These are phyloP conservation scores for Eucalyptus polybractea DNA, from an alignment of 345 rosid species.

Conservation along the genomic window DNA sequence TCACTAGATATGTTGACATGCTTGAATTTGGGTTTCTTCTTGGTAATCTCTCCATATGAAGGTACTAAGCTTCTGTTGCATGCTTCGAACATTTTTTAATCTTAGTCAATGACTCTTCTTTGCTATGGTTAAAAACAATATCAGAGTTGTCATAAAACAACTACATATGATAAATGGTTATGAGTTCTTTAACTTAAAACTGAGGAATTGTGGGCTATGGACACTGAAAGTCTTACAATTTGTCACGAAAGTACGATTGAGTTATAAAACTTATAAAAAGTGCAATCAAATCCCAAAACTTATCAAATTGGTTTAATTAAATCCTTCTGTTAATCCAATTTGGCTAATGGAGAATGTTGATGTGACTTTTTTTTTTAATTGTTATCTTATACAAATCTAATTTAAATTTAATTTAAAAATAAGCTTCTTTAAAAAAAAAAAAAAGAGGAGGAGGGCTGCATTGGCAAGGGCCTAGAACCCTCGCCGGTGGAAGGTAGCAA, in stretches of 20 bases:
- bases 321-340: background rate
- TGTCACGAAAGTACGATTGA: too few species aligned
- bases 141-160: background rate
- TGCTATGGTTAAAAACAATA: background rate
- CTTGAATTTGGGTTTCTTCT: background rate
- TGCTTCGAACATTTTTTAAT: too few species aligned
- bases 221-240: accelerated
- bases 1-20: background rate
- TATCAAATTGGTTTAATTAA: too few species aligned
- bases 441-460: background rate
- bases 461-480: background rate
- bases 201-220: background rate
- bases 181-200: background rate
- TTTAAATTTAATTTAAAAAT: too few species aligned
- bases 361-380: too few species aligned
- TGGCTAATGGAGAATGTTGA: background rate
- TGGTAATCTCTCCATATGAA: background rate
- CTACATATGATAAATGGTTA: too few species aligned
- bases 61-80: background rate
- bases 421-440: too few species aligned
- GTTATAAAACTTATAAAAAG: too few species aligned
- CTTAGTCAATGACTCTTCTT: background rate
- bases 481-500: accelerated
- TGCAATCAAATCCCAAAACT: too few species aligned
- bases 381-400: too few species aligned